These are phyloP conservation scores for Sphagnum tenellum DNA, from an alignment of 225 moss, liverwort and hornwort genomes.

Conservation along the genomic window DNA sequence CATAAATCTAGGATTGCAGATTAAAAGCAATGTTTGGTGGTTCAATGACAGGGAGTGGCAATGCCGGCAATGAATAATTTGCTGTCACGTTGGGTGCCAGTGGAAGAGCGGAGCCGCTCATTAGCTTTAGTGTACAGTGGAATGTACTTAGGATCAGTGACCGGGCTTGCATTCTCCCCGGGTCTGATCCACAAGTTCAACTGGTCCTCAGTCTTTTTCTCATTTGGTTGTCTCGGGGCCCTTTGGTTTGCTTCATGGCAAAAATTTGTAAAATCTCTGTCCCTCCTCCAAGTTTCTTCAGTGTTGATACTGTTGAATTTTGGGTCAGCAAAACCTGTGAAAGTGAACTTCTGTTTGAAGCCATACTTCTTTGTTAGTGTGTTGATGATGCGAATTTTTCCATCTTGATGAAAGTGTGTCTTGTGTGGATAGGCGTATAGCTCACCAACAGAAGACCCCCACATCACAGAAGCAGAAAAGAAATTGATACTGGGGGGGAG, in stretches of 20 bases:
- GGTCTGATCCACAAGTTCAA: constrained; percentile 61
- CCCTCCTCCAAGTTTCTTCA: background rate
- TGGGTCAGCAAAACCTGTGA: too few relatives aligned
- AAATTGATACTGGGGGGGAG: constrained; percentile 50
- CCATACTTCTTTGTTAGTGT: too few relatives aligned
- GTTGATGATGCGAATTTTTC: too few relatives aligned
- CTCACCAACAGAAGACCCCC: constrained; percentile 72
- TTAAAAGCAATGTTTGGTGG: too few relatives aligned
- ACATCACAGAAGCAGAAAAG: constrained; percentile 52
- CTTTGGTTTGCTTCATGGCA: constrained; percentile 85
- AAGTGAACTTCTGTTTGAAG: too few relatives aligned
- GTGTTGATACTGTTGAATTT: too few relatives aligned
- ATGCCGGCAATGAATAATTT: constrained; percentile 99
- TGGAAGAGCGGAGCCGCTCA: constrained; percentile 81
- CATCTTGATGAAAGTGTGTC: too few relatives aligned
- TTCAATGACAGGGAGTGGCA: constrained; percentile 75
- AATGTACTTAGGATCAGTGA: constrained; percentile 96
- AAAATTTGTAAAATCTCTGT: constrained; percentile 40
- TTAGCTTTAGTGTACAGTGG: constrained; percentile 96
- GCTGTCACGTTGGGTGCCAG: constrained; percentile 85
- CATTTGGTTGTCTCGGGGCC: constrained; percentile 83
- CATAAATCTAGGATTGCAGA: too few relatives aligned
- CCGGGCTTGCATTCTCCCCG: constrained; percentile 84
- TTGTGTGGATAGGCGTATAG: constrained; percentile 58
- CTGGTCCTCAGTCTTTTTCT: constrained; percentile 96